phyloP scores from a whole-genome alignment of 768 basidiomycete species.

The Lactarius vividus region DNA sequence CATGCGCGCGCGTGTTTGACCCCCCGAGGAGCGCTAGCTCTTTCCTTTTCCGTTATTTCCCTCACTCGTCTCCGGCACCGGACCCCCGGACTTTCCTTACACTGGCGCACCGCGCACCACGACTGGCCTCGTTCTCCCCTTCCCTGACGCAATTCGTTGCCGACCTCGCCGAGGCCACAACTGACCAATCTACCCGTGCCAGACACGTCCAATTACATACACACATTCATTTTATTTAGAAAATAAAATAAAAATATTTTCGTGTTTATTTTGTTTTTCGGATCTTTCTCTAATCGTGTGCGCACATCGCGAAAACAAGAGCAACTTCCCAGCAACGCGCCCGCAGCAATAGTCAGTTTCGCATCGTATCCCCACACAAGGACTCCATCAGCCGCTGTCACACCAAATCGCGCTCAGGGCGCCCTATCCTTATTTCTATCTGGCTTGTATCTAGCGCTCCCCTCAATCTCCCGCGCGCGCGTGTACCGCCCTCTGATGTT shows the following conservation, averaged over 20 bases:
- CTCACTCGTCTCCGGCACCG: slow-evolving; percentile 13
- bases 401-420: slow-evolving; percentile 23
- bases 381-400: slow-evolving; percentile 22
- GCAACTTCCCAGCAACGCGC: slow-evolving; percentile 20
- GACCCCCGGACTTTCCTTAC: slow-evolving; percentile 16
- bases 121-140: neutral
- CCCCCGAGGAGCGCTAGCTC: slow-evolving; percentile 27
- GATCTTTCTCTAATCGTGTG: slow-evolving; percentile 12
- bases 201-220: neutral
- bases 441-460: slow-evolving; percentile 11
- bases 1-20: slow-evolving; percentile 25
- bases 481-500: slow-evolving; percentile 5
- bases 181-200: neutral
- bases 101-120: slow-evolving; percentile 3
- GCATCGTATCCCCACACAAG: slow-evolving; percentile 10
- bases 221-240: slow-evolving; percentile 4
- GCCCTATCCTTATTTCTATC: slow-evolving; percentile 15
- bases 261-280: neutral
- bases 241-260: neutral
- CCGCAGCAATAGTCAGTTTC: slow-evolving; percentile 2
- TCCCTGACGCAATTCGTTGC: slow-evolving; percentile 10
- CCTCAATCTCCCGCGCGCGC: slow-evolving; percentile 17
- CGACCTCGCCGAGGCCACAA: slow-evolving; percentile 17
- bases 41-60: slow-evolving; percentile 22
- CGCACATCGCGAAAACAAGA: slow-evolving; percentile 13